Evolutionary conservation across 2,329 filamentous ascomycete genomes (phyloP), one percentile per base, ranked within the genome.

Genomic region (Reticulascus tulasneorum): DNA sequence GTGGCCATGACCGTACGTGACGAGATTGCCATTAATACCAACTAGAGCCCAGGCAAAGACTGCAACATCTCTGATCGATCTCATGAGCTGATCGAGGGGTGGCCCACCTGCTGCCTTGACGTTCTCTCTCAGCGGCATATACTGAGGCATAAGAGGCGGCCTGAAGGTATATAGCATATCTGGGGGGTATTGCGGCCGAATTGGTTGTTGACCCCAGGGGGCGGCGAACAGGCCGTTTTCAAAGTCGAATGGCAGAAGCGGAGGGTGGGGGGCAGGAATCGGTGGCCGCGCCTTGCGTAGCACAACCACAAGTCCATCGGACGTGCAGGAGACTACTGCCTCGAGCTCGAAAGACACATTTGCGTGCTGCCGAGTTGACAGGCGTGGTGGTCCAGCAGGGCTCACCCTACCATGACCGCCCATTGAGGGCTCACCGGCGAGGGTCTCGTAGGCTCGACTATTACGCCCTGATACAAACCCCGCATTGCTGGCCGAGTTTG

Each of bases 271-370:
- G 10, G 68, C 66, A 4, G 83, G 84, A 29, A 89, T 78, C 7
- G 79, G 71, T 5, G 86, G 82, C 18, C 84, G 76, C 17, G 87
- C 87, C 45, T 76, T 78, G 37, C 88, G 77, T 11, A 94, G 66
- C 32, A 91, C 81, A 7, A 94, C 86, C 3, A 94, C 86, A 1
- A 94, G 67, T 1, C 88, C 88, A 56, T 94, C 88, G 0, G 88
- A 94, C 3, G 87, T 88, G 60, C 88, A 94, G 1, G 88, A 94
- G 6, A 94, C 82, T n/a, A 94, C 86, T 3, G 87, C 88, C 62
- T 94, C 88, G 5, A 94, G 66, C 60, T 94, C 86, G 33, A 88
- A 69, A 2, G 71, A 69, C n/a, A n/a, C n/a, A n/a, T n/a, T n/a
- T n/a, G n/a, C n/a, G n/a, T n/a, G n/a, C n/a, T n/a, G n/a, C n/a